A percentile compares a stretch with the other conserved stretches of the same genome.
Conservation (phyloP, 768 basidiomycete species). For the Rhodosporidiobolus sp. region DNA sequence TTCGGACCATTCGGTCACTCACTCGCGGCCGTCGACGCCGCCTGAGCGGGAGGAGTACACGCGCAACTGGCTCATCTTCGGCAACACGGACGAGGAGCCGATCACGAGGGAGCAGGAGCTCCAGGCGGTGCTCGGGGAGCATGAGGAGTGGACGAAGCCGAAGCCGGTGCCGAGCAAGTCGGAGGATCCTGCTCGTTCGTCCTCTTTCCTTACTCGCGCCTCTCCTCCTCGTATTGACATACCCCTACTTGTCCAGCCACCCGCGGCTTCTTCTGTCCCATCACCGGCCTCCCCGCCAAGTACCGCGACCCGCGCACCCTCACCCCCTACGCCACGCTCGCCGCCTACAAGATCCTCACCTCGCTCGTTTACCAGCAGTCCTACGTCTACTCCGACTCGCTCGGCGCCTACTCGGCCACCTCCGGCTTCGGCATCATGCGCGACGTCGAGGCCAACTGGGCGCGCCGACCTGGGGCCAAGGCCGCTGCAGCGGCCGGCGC, state of each 20-base stretch:
- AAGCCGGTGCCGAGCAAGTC: constrained; percentile 9
- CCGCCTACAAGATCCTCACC: constrained; percentile 65
- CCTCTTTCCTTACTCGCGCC: not conserved
- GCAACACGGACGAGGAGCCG: constrained; percentile 22
- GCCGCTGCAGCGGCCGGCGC: not conserved
- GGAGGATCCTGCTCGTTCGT: constrained; percentile 23
- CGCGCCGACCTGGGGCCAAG: not conserved
- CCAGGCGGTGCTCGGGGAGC: constrained; percentile 76
- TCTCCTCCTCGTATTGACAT: not conserved
- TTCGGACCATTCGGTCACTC: not conserved
- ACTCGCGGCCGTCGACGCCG: not conserved
- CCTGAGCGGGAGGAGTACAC: constrained; percentile 14
- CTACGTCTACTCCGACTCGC: constrained; percentile 60
- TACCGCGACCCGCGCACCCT: constrained; percentile 78
- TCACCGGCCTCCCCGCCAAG: constrained; percentile 72
- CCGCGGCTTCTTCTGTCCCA: constrained; percentile 63
- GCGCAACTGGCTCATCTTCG: constrained; percentile 33
- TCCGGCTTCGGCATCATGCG: constrained; percentile 19
- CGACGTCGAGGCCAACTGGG: constrained; percentile 20
- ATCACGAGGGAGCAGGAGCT: constrained; percentile 66
- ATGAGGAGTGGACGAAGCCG: constrained; percentile 60
- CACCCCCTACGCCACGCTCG: constrained; percentile 70
- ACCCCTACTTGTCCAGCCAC: constrained; percentile 56
- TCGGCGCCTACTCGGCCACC: constrained; percentile 34
- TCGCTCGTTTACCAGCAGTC: constrained; percentile 60